phyloP scores from a whole-genome alignment of 2,329 filamentous ascomycete genomes.

The Acephala macrosclerotiorum region DNA sequence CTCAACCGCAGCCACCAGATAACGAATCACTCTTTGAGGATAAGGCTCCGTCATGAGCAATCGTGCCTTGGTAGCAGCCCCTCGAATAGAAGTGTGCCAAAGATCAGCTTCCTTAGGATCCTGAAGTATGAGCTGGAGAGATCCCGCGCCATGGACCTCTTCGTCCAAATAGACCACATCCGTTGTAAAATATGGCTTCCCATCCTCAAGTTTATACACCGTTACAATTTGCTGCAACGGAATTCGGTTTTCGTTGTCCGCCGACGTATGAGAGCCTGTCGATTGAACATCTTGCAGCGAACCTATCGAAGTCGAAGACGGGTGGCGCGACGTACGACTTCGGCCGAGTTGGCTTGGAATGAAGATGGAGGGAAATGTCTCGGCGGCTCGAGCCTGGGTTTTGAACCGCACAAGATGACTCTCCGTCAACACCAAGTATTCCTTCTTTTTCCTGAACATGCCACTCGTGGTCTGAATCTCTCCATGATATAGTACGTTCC shows the following conservation, averaged over 20 bases:
- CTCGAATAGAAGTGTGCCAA: slow-evolving; percentile 69
- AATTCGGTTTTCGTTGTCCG: slow-evolving; percentile 60
- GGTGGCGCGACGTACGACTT: slow-evolving; percentile 58
- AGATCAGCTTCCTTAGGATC: slow-evolving; percentile 70
- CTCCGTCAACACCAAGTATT: slow-evolving; percentile 76
- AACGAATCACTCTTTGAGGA: slow-evolving; percentile 65
- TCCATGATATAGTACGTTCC: slow-evolving; percentile 67
- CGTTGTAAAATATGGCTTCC: slow-evolving; percentile 69
- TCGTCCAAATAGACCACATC: slow-evolving; percentile 75
- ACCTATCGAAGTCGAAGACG: slow-evolving; percentile 62
- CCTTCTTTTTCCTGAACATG: slow-evolving; percentile 76
- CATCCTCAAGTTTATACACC: slow-evolving; percentile 71
- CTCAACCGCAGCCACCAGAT: slow-evolving; percentile 68
- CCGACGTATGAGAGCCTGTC: slow-evolving; percentile 53
- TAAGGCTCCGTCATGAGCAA: slow-evolving; percentile 59
- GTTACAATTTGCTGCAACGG: slow-evolving; percentile 72
- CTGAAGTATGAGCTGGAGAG: slow-evolving; percentile 69
- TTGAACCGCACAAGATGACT: slow-evolving; percentile 74
- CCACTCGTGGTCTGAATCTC: slow-evolving; percentile 74
- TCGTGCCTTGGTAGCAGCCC: slow-evolving; percentile 63
- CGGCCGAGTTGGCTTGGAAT: slow-evolving; percentile 53
- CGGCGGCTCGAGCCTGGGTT: slow-evolving; percentile 69
- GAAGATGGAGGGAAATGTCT: slow-evolving; percentile 63
- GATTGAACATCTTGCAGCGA: slow-evolving; percentile 69
- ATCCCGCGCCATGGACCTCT: slow-evolving; percentile 64